A percentile compares a stretch with the other conserved stretches of the same genome.
Conservation (phyloP, 257 asterid species). For the Solanum chmielewskii region DNA sequence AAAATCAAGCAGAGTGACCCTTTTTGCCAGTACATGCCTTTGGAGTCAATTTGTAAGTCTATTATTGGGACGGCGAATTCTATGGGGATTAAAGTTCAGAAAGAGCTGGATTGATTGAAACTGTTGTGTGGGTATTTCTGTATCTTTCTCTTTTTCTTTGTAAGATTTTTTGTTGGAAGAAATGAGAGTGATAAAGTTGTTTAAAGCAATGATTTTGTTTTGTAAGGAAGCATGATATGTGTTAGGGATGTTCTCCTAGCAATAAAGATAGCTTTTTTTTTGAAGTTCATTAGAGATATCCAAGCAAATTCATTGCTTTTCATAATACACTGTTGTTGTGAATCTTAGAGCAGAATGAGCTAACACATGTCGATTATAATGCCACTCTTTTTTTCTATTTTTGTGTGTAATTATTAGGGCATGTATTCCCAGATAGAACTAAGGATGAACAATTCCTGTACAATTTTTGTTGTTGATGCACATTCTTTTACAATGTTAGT, state of each 20-base stretch:
- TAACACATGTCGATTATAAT: neutral
- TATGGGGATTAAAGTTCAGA: constrained; percentile 77
- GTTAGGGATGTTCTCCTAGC: neutral
- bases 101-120: constrained; percentile 45
- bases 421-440: neutral
- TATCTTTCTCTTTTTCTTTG: neutral
- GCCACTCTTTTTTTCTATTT: neutral
- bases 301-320: neutral
- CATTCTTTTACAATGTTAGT: neutral
- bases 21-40: constrained; percentile 62
- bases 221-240: neutral
- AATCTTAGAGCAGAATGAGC: neutral
- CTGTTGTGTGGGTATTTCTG: neutral
- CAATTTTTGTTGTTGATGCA: neutral
- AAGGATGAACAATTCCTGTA: neutral
- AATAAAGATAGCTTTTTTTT: neutral
- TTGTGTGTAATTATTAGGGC: neutral
- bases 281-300: neutral
- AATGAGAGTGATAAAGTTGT: neutral
- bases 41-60: constrained; percentile 68
- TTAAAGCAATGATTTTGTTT: neutral
- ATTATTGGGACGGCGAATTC: constrained; percentile 77
- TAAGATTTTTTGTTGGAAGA: neutral
- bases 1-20: constrained; percentile 84
- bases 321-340: neutral